Base-by-base conservation (phyloP, 495 filamentous ascomycete genomes). In the Melanomma pulvis-pyrius region DNA sequence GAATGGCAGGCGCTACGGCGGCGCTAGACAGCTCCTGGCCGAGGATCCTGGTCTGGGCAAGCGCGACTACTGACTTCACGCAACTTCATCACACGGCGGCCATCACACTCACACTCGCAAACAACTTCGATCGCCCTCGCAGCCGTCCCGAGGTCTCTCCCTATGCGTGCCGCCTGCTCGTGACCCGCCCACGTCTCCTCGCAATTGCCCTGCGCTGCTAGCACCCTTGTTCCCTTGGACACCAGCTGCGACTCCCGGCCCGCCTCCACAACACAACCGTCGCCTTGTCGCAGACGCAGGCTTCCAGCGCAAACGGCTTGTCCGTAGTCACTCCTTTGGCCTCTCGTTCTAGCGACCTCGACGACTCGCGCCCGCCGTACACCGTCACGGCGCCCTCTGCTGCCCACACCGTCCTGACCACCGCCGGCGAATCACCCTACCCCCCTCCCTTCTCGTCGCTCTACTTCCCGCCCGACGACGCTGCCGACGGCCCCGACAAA, bases 261-360 rank as follows among this genome's bases (percentile, higher is more conserved):
- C 57, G 57, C 25, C 51, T 32, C 49, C 28, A 17, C 41, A 24
- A 50, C 72, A 83, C 61, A 62, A 62, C 70, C 70, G 65, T 74
- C 87, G 89, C 82, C 80, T 88, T 92, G 90, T 91, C 88, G 82
- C 81, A 81, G 73, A 80, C 81, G 82, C 82, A 79, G 77, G 79
- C 85, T 75, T 76, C 82, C 74, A 82, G 79, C 79, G 26, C 53
- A n/a, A 76, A 82, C 82, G 87, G 84, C 81, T 84, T 85, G 86
- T 83, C 86, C 86, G 88, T 85, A 81, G 76, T 81, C 74, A 77
- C 79, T 76, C 76, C 61, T 72, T 72, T 72, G 56, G 41, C 46
- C 30, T 58, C 58, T 15, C 39, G 24, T 28, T 32, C 51, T 36
- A 44, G 39, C 53, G 57, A 63, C 41, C 32, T 36, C 65, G 65